Percentiles rank a stretch among this genome's conserved stretches.
Evolutionary conservation across 106 monocot species (phyloP).

Genomic region (Dendrobium chrysotoxum): DNA sequence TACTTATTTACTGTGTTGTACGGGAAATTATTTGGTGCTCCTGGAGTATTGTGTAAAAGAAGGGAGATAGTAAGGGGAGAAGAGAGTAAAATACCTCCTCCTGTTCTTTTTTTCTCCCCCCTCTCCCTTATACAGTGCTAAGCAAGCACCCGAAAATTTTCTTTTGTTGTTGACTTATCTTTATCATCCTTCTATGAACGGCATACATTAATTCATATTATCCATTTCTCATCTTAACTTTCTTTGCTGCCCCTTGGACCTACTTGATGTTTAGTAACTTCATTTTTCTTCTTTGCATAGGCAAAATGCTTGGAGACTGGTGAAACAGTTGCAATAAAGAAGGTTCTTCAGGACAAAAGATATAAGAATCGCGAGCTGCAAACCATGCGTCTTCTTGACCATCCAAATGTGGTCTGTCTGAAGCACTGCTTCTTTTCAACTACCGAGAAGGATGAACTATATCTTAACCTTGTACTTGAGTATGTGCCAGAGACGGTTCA

Average conservation of each 20-base stretch:
- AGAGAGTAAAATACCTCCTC: not conserved
- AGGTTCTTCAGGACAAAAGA: constrained; percentile 30
- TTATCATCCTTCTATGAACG: too few relatives aligned
- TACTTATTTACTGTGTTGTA: not conserved
- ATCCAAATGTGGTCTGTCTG: constrained; percentile 50
- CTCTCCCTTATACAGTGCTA: not conserved
- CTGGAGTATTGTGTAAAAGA: not conserved
- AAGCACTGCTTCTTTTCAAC: constrained; percentile 65
- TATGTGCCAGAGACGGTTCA: constrained; percentile 41
- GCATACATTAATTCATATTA: too few relatives aligned
- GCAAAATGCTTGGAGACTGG: constrained; percentile 29
- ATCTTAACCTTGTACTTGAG: constrained; percentile 47
- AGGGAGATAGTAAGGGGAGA: not conserved
- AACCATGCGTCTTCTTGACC: constrained; percentile 41
- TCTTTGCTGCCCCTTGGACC: not conserved
- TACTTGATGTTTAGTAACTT: not conserved
- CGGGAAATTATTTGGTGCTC: not conserved
- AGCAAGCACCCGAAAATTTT: too few relatives aligned
- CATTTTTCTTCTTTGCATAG: not conserved
- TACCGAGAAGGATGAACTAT: constrained; percentile 55
- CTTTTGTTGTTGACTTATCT: too few relatives aligned
- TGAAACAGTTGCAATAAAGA: constrained; percentile 28
- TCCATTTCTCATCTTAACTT: not conserved
- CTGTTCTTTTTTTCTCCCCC: not conserved
- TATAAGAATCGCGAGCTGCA: constrained; percentile 31